phyloP scores from a whole-genome alignment of 2,329 filamentous ascomycete species.

The Coniochaeta sp. region DNA sequence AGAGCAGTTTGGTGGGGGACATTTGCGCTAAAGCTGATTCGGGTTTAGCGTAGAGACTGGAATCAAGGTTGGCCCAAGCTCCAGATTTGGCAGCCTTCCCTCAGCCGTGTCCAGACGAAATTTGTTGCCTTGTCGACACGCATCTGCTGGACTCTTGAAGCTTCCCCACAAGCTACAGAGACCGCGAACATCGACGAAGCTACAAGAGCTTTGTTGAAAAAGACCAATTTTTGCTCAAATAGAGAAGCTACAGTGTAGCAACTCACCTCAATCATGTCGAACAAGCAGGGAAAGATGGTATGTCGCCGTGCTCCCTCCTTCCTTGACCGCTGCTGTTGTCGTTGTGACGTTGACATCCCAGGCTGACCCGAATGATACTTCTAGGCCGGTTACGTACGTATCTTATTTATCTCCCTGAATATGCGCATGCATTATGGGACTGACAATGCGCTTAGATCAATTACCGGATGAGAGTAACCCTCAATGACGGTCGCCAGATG shows the following conservation, averaged over 20 bases:
- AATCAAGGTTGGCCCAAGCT: slow-evolving; percentile 1
- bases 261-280: slow-evolving; percentile 54
- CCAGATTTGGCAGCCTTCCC: slow-evolving; percentile 21
- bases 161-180: slow-evolving; percentile 26
- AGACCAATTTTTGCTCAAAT: slow-evolving; percentile 35
- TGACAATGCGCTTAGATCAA: slow-evolving; percentile 64
- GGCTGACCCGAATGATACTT: slow-evolving; percentile 50
- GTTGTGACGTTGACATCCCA: slow-evolving; percentile 42
- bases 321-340: slow-evolving; percentile 23
- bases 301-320: slow-evolving; percentile 31
- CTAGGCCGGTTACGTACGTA: slow-evolving; percentile 65
- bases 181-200: slow-evolving; percentile 29
- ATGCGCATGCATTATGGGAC: background rate
- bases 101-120: background rate
- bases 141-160: slow-evolving; percentile 32
- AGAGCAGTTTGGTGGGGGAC: slow-evolving; percentile 16
- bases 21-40: background rate
- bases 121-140: slow-evolving; percentile 19
- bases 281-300: slow-evolving; percentile 99
- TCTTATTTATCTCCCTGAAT: slow-evolving; percentile 6
- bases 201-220: slow-evolving; percentile 24
- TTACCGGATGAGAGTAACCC: slow-evolving; percentile 95
- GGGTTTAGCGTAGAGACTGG: background rate
- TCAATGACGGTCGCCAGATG: slow-evolving; percentile 94
- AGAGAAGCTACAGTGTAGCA: slow-evolving; percentile 33